Percentiles rank a stretch among this genome's conserved stretches.
phyloP scores from a whole-genome alignment of 768 basidiomycete species.

The Leccinum disarticulatum region DNA sequence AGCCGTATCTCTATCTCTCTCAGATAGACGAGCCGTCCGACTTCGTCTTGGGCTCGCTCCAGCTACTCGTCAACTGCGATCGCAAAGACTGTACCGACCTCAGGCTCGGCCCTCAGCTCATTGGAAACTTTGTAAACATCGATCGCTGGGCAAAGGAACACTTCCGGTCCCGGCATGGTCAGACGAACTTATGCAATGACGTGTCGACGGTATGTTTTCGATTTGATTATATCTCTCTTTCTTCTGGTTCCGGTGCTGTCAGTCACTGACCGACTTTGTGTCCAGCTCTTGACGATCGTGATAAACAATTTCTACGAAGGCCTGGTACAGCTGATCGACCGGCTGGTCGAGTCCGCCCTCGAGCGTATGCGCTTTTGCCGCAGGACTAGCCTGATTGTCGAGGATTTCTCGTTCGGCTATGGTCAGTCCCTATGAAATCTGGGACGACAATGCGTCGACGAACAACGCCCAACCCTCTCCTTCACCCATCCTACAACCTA shows the following conservation, averaged over 20 bases:
- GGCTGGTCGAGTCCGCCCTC: constrained; percentile 25
- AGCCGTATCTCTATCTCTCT: background rate
- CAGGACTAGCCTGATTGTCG: constrained; percentile 16
- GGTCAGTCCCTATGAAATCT: constrained; percentile 17
- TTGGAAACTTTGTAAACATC: constrained; percentile 32
- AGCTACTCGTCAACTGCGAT: constrained; percentile 32
- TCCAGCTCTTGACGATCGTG: constrained; percentile 30
- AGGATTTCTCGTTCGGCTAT: constrained; percentile 32
- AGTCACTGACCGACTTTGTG: background rate
- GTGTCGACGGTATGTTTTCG: constrained; percentile 21
- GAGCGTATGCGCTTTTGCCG: constrained; percentile 22
- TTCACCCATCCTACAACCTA: too few species aligned
- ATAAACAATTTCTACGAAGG: constrained; percentile 33
- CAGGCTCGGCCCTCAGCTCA: constrained; percentile 30
- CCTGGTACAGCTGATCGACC: constrained; percentile 29
- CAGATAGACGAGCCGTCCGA: constrained; percentile 27
- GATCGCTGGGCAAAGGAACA: constrained; percentile 29
- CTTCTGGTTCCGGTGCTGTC: background rate
- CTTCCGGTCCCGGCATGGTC: constrained; percentile 23
- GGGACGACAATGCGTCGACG: too few species aligned
- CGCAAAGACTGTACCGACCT: constrained; percentile 3
- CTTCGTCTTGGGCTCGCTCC: constrained; percentile 27
- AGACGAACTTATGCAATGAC: constrained; percentile 14
- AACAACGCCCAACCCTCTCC: too few species aligned
- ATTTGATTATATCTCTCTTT: background rate